Evolutionary conservation across 1,284 basidiomycete species (phyloP).

Genomic region (Neolentinus lepideus): DNA sequence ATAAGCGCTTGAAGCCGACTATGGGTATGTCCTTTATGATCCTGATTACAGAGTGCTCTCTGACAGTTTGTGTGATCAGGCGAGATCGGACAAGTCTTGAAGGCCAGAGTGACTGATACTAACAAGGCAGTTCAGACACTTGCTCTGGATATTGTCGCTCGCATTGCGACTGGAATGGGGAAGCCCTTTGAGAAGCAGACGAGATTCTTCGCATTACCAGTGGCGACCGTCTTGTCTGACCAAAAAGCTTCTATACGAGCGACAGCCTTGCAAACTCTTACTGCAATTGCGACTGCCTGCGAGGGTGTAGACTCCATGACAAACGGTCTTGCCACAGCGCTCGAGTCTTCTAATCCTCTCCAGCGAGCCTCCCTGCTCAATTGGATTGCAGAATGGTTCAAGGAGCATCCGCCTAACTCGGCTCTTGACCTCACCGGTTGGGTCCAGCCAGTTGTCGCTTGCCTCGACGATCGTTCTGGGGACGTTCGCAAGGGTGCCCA

Average conservation of each 20-base stretch:
- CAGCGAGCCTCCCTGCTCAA: constrained; percentile 80
- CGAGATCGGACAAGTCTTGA: constrained; percentile 86
- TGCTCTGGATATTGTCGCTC: constrained; percentile 85
- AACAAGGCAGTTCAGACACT: constrained; percentile 93
- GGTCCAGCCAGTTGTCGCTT: constrained; percentile 66
- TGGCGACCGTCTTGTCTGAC: constrained; percentile 86
- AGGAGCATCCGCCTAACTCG: constrained; percentile 48
- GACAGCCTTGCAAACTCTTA: constrained; percentile 74
- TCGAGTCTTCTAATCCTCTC: constrained; percentile 87
- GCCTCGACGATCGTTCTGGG: constrained; percentile 86
- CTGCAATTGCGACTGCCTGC: constrained; percentile 80
- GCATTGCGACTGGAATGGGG: constrained; percentile 92
- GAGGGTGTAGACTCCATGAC: constrained; percentile 83
- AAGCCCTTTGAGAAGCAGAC: constrained; percentile 90
- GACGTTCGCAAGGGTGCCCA: constrained; percentile 93
- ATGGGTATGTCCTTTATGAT: constrained; percentile 58
- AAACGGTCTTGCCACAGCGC: constrained; percentile 66
- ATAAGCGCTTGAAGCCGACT: constrained; percentile 85
- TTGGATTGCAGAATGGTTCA: constrained; percentile 84
- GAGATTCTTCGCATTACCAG: constrained; percentile 69
- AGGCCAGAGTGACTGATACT: constrained; percentile 84
- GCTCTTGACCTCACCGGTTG: constrained; percentile 74
- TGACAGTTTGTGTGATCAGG: constrained; percentile 35
- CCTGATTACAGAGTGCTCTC: constrained; percentile 4
- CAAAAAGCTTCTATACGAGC: constrained; percentile 87